phyloP scores from a whole-genome alignment of 352 stramenopile species.

The Phytopythium vexans region DNA sequence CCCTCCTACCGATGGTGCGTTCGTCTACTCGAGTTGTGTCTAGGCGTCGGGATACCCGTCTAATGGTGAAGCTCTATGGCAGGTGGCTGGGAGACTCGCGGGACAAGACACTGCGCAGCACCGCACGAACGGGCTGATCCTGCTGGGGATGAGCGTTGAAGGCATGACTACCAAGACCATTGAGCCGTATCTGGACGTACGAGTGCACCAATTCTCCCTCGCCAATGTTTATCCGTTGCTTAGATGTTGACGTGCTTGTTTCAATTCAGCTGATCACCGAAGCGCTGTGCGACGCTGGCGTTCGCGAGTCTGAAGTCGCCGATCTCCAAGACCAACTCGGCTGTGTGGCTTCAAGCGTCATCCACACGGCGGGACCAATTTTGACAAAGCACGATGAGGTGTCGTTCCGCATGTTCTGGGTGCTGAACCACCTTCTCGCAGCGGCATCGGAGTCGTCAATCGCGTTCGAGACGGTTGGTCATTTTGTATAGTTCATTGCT shows the following conservation, averaged over 20 bases:
- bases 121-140: conserved; percentile 71
- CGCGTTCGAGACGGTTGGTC: conserved; percentile 51
- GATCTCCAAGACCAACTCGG: conserved; percentile 74
- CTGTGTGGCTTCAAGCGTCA: conserved; percentile 53
- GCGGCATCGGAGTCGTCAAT: conserved; percentile 42
- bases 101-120: conserved; percentile 78
- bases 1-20: conserved; percentile 62
- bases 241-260: background rate
- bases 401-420: conserved; percentile 76
- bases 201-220: background rate
- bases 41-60: background rate
- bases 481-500: background rate
- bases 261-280: conserved; percentile 56
- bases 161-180: conserved; percentile 70
- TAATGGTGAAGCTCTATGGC: background rate
- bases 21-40: background rate
- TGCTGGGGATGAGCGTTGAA: conserved; percentile 79
- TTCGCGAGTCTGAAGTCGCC: conserved; percentile 66
- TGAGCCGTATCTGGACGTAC: conserved; percentile 52
- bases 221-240: background rate
- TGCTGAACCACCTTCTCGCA: conserved; percentile 72
- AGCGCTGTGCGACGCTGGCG: conserved; percentile 57
- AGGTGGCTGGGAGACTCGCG: conserved; percentile 52
- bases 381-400: conserved; percentile 42
- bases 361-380: conserved; percentile 45